Percentiles rank a stretch among this genome's conserved stretches.
Conservation (phyloP, 2,329 filamentous ascomycete genomes). For the Fusarium paranaense region DNA sequence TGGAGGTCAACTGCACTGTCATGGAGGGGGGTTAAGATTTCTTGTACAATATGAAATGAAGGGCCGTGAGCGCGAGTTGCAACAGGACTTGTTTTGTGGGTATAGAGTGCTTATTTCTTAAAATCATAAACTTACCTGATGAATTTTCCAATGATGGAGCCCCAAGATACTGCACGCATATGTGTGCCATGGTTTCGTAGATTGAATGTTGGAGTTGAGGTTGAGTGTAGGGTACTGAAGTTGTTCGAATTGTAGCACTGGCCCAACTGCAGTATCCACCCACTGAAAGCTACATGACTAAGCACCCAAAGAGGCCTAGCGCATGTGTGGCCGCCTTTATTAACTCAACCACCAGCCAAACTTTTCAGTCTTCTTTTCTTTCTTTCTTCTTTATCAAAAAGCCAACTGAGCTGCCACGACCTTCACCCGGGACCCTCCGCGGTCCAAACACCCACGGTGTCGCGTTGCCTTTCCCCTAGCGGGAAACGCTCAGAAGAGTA, state of each 20-base stretch:
- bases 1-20: no score
- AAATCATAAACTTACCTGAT: no score
- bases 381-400: slow-evolving; percentile 70
- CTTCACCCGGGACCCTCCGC: slow-evolving; percentile 58
- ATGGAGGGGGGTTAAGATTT: no score
- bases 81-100: no score
- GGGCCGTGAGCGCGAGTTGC: no score
- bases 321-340: slow-evolving; percentile 38
- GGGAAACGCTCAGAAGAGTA: slow-evolving; percentile 69
- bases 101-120: no score
- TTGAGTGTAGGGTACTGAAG: neutral
- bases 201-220: neutral
- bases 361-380: slow-evolving; percentile 53
- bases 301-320: slow-evolving; percentile 39
- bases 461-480: slow-evolving; percentile 67
- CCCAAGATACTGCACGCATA: no score
- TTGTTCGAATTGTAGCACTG: neutral
- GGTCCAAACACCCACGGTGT: slow-evolving; percentile 62
- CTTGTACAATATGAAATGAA: no score
- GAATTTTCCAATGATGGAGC: no score
- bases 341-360: slow-evolving; percentile 32
- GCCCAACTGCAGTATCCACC: no score
- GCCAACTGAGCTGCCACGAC: slow-evolving; percentile 73
- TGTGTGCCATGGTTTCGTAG: no score
- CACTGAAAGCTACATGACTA: slow-evolving; percentile 16